These are phyloP conservation scores for Calonectria henricotiae DNA, from an alignment of 2,329 filamentous ascomycete genomes.

Conservation along the genomic window DNA sequence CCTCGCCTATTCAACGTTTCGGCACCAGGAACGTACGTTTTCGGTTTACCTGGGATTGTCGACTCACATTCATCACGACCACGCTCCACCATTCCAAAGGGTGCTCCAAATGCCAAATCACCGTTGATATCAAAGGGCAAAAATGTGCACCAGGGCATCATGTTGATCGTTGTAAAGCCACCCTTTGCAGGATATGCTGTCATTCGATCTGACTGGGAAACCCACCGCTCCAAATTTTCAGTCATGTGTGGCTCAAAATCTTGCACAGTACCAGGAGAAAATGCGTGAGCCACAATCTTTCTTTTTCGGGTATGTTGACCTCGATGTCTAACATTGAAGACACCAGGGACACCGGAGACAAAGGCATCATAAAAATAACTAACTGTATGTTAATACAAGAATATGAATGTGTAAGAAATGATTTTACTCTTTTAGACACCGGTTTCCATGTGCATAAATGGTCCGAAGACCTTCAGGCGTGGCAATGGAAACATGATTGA, in stretches of 20 bases:
- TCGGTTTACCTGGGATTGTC: conserved; percentile 28
- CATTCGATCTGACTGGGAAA: conserved; percentile 35
- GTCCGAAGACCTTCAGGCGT: conserved; percentile 33
- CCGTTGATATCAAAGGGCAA: conserved; percentile 42
- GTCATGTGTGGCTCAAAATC: conserved; percentile 38
- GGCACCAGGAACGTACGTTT: conserved; percentile 34
- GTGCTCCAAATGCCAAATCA: conserved; percentile 40
- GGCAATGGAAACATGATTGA: conserved; percentile 41
- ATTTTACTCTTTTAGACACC: conserved; percentile 39
- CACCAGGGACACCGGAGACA: conserved; percentile 34
- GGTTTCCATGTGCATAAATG: conserved; percentile 40
- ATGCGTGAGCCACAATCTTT: conserved; percentile 37
- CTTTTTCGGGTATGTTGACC: conserved; percentile 35
- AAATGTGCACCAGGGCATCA: conserved; percentile 42
- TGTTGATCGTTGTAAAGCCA: conserved; percentile 34
- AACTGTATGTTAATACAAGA: not conserved
- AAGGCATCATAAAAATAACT: conserved; percentile 39
- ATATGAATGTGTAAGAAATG: not conserved
- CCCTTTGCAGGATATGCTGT: conserved; percentile 3
- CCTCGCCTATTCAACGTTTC: conserved; percentile 40
- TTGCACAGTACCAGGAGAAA: conserved; percentile 30
- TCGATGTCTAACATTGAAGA: conserved; percentile 38
- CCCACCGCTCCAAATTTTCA: conserved; percentile 33
- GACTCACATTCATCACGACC: conserved; percentile 39
- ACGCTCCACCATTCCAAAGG: conserved; percentile 39